Percentiles rank a stretch among this genome's conserved stretches.
These are phyloP conservation scores for Macrolepiota dolichaula DNA, from an alignment of 768 basidiomycete species.

Conservation along the genomic window DNA sequence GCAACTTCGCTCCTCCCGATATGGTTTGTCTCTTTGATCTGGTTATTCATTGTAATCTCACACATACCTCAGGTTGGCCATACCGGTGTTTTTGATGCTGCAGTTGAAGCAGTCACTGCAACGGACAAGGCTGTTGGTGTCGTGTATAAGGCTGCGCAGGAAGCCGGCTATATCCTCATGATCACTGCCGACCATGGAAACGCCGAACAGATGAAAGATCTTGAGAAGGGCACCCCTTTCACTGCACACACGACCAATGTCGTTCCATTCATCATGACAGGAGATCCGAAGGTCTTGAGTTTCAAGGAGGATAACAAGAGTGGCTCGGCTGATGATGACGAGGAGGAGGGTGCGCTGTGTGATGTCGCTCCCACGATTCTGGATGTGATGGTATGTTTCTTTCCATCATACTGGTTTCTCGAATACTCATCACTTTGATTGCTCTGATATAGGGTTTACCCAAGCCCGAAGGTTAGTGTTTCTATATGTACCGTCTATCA, in stretches of 20 bases:
- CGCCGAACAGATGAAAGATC: constrained; percentile 91
- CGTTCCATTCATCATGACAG: constrained; percentile 89
- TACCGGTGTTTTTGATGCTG: constrained; percentile 89
- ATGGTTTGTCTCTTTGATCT: constrained; percentile 52
- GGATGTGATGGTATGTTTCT: constrained; percentile 54
- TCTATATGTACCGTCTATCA: too few relatives aligned
- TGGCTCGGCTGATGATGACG: constrained; percentile 38
- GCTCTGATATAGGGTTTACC: constrained; percentile 45
- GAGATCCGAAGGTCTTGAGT: constrained; percentile 49
- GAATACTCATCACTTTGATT: background rate
- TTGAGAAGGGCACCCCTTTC: constrained; percentile 80
- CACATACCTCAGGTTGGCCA: constrained; percentile 68
- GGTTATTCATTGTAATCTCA: background rate
- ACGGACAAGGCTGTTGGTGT: constrained; percentile 90
- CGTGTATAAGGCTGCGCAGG: constrained; percentile 80
- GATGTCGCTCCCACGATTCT: constrained; percentile 91
- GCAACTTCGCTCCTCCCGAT: constrained; percentile 96
- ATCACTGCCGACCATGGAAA: constrained; percentile 96
- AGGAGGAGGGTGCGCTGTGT: constrained; percentile 74
- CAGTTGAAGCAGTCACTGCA: constrained; percentile 81
- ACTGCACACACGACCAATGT: constrained; percentile 90
- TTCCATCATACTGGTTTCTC: background rate
- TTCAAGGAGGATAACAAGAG: constrained; percentile 62
- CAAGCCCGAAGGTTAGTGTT: constrained; percentile 44
- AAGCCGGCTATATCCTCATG: constrained; percentile 82